Conservation (phyloP, 176 grass and related monocot species). For the Saccharum spontaneum region DNA sequence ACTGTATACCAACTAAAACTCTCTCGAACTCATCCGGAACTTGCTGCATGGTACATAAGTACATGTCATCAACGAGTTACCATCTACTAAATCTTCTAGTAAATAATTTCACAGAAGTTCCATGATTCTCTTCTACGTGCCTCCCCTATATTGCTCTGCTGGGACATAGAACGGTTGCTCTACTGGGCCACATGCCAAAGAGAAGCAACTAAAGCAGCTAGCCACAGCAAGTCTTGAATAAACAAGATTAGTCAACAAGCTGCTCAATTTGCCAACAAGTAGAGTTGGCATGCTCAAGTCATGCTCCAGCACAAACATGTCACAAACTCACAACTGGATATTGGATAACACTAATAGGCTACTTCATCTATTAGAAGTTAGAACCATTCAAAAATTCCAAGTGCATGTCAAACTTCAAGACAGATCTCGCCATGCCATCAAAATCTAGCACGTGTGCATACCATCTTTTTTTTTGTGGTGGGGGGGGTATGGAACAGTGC, state of each 20-base stretch:
- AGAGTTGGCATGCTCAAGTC: neutral
- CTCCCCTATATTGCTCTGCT: neutral
- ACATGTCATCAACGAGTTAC: slow-evolving; percentile 11
- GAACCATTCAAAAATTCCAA: neutral
- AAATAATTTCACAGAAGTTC: neutral
- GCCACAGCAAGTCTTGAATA: neutral
- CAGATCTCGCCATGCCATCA: neutral
- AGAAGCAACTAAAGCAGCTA: neutral
- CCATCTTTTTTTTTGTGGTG: neutral
- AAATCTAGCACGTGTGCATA: neutral
- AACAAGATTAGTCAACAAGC: neutral
- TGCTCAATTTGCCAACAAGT: neutral
- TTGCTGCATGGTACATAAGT: slow-evolving; percentile 66
- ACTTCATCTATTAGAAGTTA: neutral
- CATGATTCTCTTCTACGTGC: neutral
- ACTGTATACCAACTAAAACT: slow-evolving; percentile 81
- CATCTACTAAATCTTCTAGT: slow-evolving; percentile 14
- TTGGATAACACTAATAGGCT: neutral
- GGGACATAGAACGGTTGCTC: neutral
- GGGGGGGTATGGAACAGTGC: neutral
- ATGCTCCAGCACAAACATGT: neutral
- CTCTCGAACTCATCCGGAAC: slow-evolving; percentile 90
- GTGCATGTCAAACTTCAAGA: neutral
- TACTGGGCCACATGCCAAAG: neutral
- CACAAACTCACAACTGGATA: neutral